phyloP scores from a whole-genome alignment of 2,329 filamentous ascomycete genomes.

The Neonectria faginata region DNA sequence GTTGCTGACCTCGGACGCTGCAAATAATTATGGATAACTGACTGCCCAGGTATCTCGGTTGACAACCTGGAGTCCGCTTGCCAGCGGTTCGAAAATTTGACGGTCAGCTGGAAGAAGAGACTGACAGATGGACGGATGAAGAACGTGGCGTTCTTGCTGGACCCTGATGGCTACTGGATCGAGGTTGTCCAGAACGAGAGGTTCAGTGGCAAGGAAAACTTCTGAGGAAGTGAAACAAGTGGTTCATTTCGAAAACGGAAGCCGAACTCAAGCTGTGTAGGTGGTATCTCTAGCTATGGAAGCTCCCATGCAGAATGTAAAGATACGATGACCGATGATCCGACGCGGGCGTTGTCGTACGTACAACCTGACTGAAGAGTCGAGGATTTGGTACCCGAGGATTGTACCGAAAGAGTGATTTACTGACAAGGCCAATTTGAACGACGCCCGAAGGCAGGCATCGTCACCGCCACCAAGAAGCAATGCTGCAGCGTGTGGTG shows the following conservation, averaged over 20 bases:
- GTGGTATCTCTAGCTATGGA: background rate
- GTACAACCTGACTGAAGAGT: background rate
- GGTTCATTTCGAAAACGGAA: background rate
- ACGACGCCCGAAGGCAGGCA: background rate
- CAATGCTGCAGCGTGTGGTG: constrained; percentile 2
- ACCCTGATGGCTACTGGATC: constrained; percentile 89
- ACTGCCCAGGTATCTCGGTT: constrained; percentile 75
- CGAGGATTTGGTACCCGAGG: background rate
- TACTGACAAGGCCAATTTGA: background rate
- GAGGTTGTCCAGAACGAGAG: constrained; percentile 83
- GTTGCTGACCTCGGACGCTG: constrained; percentile 46
- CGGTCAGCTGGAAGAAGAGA: constrained; percentile 93
- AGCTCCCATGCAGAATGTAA: background rate
- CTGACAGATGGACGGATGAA: constrained; percentile 93
- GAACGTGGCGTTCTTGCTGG: constrained; percentile 91
- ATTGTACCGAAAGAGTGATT: constrained; percentile 2
- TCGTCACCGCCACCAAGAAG: constrained; percentile 9
- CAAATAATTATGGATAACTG: constrained; percentile 24
- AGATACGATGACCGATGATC: background rate
- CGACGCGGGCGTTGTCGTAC: background rate
- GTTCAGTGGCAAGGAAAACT: constrained; percentile 66
- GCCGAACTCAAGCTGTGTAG: background rate
- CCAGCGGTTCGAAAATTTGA: constrained; percentile 82
- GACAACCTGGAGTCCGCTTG: constrained; percentile 92
- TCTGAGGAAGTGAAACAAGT: constrained; percentile 50